Percentiles rank a stretch among this genome's conserved stretches.
phyloP scores from a whole-genome alignment of 768 basidiomycete genomes.

The Chalciporus chontae region DNA sequence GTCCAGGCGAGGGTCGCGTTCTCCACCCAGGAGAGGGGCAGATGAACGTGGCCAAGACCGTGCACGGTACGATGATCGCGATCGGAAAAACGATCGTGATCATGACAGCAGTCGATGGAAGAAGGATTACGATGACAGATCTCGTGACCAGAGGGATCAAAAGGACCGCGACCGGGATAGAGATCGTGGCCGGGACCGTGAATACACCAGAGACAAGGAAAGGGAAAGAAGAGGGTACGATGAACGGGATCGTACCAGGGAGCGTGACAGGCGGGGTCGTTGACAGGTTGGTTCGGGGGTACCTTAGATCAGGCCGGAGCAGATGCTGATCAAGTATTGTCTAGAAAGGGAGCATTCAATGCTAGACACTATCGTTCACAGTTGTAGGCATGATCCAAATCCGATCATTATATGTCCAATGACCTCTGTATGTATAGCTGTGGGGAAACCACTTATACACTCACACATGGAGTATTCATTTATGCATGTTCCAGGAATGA shows the following conservation, averaged over 20 bases:
- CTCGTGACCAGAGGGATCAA: slow-evolving; percentile 16
- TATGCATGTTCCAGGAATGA: not conserved
- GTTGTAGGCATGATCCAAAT: too few species aligned
- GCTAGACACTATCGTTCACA: too few species aligned
- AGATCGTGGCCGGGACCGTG: slow-evolving; percentile 31
- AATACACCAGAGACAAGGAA: slow-evolving; percentile 29
- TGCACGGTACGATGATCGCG: slow-evolving; percentile 13
- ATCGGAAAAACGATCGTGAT: slow-evolving; percentile 11
- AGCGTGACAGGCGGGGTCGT: slow-evolving; percentile 17
- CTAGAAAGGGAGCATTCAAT: too few species aligned
- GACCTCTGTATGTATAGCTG: too few species aligned
- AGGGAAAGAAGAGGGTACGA: slow-evolving; percentile 2
- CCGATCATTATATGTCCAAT: too few species aligned
- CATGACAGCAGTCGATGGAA: slow-evolving; percentile 11
- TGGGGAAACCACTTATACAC: too few species aligned
- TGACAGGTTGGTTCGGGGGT: not conserved
- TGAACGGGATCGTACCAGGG: slow-evolving; percentile 15
- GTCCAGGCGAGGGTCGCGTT: slow-evolving; percentile 51
- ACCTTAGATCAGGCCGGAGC: too few species aligned
- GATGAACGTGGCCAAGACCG: slow-evolving; percentile 6
- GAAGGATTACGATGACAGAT: slow-evolving; percentile 10
- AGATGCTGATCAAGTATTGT: too few species aligned
- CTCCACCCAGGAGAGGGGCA: slow-evolving; percentile 35
- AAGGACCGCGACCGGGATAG: slow-evolving; percentile 22
- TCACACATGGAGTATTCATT: too few species aligned